Percentiles rank a stretch among this genome's conserved stretches.
phyloP scores from a whole-genome alignment of 306 rosid genomes.

The Comarum palustre region DNA sequence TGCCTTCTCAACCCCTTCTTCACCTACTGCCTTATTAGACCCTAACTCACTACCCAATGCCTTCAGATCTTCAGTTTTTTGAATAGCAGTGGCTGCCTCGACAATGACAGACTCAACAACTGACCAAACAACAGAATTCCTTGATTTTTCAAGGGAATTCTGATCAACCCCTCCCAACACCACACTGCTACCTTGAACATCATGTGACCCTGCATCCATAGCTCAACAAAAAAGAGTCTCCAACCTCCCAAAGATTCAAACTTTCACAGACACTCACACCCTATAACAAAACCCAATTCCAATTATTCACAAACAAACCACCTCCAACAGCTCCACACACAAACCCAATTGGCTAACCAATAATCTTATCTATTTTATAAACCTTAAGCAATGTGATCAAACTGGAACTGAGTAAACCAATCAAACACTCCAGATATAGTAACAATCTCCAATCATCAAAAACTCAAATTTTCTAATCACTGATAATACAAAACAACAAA shows the following conservation, averaged over 20 bases:
- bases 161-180: conserved; percentile 41
- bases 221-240: conserved; percentile 10
- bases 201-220: conserved; percentile 49
- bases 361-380: conserved; percentile 10
- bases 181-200: conserved; percentile 24
- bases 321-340: not conserved
- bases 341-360: conserved; percentile 15
- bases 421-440: conserved; percentile 29
- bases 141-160: conserved; percentile 31
- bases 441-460: conserved; percentile 15
- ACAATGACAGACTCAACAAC: conserved; percentile 36
- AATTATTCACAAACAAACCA: not conserved
- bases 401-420: conserved; percentile 26
- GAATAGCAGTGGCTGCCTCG: conserved; percentile 17
- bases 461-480: conserved; percentile 5
- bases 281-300: conserved; percentile 8
- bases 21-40: conserved; percentile 26
- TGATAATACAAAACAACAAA: conserved; percentile 2
- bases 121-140: conserved; percentile 37
- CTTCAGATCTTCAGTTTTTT: conserved; percentile 31
- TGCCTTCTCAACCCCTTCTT: conserved; percentile 29
- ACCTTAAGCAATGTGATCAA: conserved; percentile 37
- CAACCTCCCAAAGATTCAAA: conserved; percentile 25
- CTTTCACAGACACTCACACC: conserved; percentile 26
- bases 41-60: conserved; percentile 30